Percentiles rank a stretch among this genome's conserved stretches.
These are phyloP conservation scores for Hypoxylon fuscum DNA, from an alignment of 495 filamentous ascomycete species.

Conservation along the genomic window DNA sequence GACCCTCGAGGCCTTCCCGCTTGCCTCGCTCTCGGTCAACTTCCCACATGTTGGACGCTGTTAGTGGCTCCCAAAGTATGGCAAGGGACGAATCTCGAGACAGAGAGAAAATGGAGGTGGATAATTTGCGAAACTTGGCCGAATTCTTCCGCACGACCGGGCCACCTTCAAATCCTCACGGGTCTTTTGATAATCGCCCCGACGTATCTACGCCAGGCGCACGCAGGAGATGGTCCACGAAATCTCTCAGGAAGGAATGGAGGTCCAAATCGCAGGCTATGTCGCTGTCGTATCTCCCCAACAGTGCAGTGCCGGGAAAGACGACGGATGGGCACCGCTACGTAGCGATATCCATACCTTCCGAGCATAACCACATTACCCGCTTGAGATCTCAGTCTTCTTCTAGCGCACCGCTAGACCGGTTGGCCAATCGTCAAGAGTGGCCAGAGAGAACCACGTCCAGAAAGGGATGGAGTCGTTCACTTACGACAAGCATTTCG, in stretches of 20 bases:
- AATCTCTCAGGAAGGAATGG: conserved; percentile 23
- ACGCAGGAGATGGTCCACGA: conserved; percentile 21
- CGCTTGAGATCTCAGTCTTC: conserved; percentile 16
- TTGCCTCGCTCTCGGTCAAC: conserved; percentile 31
- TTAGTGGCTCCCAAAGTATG: not conserved
- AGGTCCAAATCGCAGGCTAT: conserved; percentile 12
- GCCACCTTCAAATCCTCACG: conserved; percentile 17
- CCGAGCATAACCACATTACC: conserved; percentile 1
- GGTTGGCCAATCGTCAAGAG: not conserved
- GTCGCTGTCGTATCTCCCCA: conserved; percentile 22
- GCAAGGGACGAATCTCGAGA: not conserved
- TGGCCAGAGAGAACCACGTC: conserved; percentile 30
- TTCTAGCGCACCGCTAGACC: not conserved
- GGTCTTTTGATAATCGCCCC: conserved; percentile 9
- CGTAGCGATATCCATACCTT: not conserved
- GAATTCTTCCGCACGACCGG: conserved; percentile 17
- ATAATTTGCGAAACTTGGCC: conserved; percentile 17
- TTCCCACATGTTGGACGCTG: conserved; percentile 28
- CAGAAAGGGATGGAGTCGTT: conserved; percentile 1
- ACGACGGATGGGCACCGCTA: conserved; percentile 14
- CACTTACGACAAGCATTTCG: not conserved
- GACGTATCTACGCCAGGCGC: conserved; percentile 1
- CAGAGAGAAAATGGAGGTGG: conserved; percentile 13
- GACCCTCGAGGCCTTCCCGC: conserved; percentile 4
- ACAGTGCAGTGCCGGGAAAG: conserved; percentile 3